Evolutionary conservation across 345 rosid genomes (phyloP), one percentile per base, ranked within the genome.

Genomic region (Cochlearia excelsa): DNA sequence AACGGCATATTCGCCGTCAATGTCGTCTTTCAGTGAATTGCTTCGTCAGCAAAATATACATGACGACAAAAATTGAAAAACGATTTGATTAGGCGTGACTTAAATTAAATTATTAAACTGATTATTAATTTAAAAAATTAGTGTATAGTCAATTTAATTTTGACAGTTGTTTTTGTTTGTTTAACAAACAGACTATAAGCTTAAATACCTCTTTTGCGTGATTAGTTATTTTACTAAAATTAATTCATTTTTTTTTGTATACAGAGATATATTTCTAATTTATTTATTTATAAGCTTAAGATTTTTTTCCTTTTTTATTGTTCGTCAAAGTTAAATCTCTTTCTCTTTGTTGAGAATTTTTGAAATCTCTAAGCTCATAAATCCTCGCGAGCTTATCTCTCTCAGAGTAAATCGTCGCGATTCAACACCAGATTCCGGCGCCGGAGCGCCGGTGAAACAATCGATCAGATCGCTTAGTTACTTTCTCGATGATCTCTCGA

Each of bases 151-250:
- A 33, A 33, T 33, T 33, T 33, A 33, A 2, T 33, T 33, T 33
- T 33, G 37, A 33, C 5, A 28, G 40, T 26, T 53, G 38, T 11
- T 45, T 54, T 64, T 26, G 61, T 61, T 61, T 3, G 61, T 40
- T 61, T 41, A 68, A 60, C 72, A 45, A 55, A 53, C 33, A 51
- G 38, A 54, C 61, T 31, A 26, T 61, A 61, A 54, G 57, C 52
- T 42, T n/a, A n/a, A n/a, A n/a, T n/a, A n/a, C n/a, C n/a, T n/a
- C n/a, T 61, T 69, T 61, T 57, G 68, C 52, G 63, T 69, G 68
- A 54, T 55, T 55, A 54, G 58, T 47, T 56, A 40, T 47, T 33
- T 31, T 37, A 65, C 5, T 63, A 6, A 44, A 3, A 42, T 63
- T 50, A 9, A 34, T 54, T 35, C 1, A 30, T 2, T 3, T 41